Conservation (phyloP, 2,329 filamentous ascomycete genomes). For the Penicillium hesseltinei region DNA sequence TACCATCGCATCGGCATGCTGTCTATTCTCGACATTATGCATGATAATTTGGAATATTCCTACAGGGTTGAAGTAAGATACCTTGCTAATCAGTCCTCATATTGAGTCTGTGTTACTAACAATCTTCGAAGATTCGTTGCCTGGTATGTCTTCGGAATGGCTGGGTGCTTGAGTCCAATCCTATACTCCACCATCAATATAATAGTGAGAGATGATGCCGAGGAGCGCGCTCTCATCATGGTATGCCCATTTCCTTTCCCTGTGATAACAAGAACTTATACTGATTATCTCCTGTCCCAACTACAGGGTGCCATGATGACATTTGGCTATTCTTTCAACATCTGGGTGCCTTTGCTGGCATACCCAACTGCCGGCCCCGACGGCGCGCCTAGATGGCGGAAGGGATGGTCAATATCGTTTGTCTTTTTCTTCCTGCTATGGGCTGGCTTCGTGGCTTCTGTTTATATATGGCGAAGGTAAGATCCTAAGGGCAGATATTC, state of each 20-base stretch:
- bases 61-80: slow-evolving; percentile 44
- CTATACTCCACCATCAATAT: slow-evolving; percentile 48
- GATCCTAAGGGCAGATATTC: neutral
- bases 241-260: slow-evolving; percentile 5
- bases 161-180: slow-evolving; percentile 44
- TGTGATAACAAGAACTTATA: neutral
- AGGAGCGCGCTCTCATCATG: slow-evolving; percentile 42
- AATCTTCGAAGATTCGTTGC: slow-evolving; percentile 36
- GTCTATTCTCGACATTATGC: slow-evolving; percentile 47
- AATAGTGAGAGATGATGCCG: slow-evolving; percentile 40
- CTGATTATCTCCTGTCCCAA: neutral
- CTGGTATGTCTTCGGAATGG: slow-evolving; percentile 44
- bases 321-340: slow-evolving; percentile 48
- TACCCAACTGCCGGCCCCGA: slow-evolving; percentile 45
- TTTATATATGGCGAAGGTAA: slow-evolving; percentile 24
- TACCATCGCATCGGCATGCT: slow-evolving; percentile 41
- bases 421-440: slow-evolving; percentile 49
- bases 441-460: slow-evolving; percentile 28
- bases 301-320: slow-evolving; percentile 48
- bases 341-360: slow-evolving; percentile 47
- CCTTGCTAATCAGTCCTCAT: no score
- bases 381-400: slow-evolving; percentile 49
- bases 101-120: neutral
- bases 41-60: slow-evolving; percentile 54
- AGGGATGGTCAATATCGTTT: slow-evolving; percentile 50